phyloP scores from a whole-genome alignment of 805 yeast species.

The Vanderwaltozyma tropicalis region DNA sequence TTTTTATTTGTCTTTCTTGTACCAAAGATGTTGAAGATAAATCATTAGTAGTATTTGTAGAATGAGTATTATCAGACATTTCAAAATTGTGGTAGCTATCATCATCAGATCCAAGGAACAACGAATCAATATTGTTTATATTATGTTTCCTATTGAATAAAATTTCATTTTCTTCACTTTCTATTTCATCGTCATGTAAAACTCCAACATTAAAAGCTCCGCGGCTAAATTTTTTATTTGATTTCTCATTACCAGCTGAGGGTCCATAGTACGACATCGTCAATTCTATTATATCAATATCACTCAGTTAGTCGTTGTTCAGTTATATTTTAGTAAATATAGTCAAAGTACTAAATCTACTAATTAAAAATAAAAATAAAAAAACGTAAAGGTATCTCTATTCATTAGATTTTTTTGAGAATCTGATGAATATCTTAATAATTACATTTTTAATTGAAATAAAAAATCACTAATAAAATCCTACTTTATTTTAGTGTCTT shows the following conservation, averaged over 20 bases:
- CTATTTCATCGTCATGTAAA: not conserved
- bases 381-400: too few relatives aligned
- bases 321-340: too few relatives aligned
- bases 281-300: too few relatives aligned
- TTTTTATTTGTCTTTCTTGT: not conserved
- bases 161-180: not conserved
- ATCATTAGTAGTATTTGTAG: not conserved
- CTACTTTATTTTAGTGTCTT: too few relatives aligned
- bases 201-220: slow-evolving; percentile 2
- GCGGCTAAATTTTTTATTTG: slow-evolving; percentile 2
- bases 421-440: too few relatives aligned
- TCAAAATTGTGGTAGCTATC: not conserved
- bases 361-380: too few relatives aligned
- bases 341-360: too few relatives aligned
- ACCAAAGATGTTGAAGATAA: not conserved
- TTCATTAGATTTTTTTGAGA: too few relatives aligned
- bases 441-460: too few relatives aligned
- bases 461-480: too few relatives aligned
- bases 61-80: not conserved
- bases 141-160: not conserved
- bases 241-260: not conserved
- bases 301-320: too few relatives aligned
- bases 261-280: not conserved
- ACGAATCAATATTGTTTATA: not conserved
- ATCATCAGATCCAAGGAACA: slow-evolving; percentile 1